A percentile compares a stretch with the other conserved stretches of the same genome.
These are phyloP conservation scores for carrot (Daucus carota) DNA, from an alignment of 129 eudicot genomes.

Conservation along the genomic window DH1_v3.0 NC_030385.2:35818001-35818500, in stretches of 20 bases:
- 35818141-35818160: constrained; percentile 14
- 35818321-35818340: neutral
- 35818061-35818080: constrained; percentile 41
- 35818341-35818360: no score
- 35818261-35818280: constrained; percentile 7
- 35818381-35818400: no score
- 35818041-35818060: constrained; percentile 25
- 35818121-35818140: neutral
- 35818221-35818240: constrained; percentile 52
- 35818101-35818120: neutral
- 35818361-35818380: neutral
- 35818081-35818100: constrained; percentile 20
- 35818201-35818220: constrained; percentile 39
- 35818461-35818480: no score
- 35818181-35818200: constrained; percentile 16
- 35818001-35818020: neutral
- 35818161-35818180: constrained; percentile 18
- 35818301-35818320: neutral
- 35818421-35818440: no score
- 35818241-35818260: constrained; percentile 27
- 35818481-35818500: no score
- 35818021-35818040: neutral
- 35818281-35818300: neutral
- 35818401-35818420: no score
- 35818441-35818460: no score